Conservation (phyloP, 2,329 filamentous ascomycete species). For the Aspergillus sojae region DNA sequence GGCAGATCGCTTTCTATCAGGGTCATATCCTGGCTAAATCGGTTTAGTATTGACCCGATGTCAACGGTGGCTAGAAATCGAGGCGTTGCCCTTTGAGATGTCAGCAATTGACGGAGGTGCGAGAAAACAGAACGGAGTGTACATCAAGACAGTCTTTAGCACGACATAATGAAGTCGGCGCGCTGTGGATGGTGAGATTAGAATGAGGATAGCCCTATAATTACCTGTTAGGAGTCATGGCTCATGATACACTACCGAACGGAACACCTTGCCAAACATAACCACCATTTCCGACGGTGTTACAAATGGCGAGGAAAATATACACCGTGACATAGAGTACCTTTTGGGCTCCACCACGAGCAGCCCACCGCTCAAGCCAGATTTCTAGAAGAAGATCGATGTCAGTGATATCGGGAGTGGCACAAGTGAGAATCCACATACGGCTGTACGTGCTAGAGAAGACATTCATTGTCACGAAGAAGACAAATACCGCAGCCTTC, state of each 20-base stretch:
- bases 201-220: constrained; percentile 5
- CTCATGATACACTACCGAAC: not conserved
- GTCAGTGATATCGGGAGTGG: no score
- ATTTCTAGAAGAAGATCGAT: no score
- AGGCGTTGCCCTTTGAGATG: not conserved
- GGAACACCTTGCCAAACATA: constrained; percentile 1
- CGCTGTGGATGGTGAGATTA: constrained; percentile 1
- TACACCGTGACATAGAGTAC: constrained; percentile 4
- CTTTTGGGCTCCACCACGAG: not conserved
- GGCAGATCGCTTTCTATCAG: constrained; percentile 8
- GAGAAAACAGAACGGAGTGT: not conserved
- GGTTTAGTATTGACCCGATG: constrained; percentile 1
- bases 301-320: not conserved
- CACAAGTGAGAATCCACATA: no score
- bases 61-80: not conserved
- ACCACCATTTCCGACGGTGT: constrained; percentile 3
- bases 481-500: no score
- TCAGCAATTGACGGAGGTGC: no score
- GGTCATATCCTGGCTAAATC: not conserved
- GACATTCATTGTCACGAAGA: no score
- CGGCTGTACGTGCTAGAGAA: no score
- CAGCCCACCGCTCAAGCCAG: not conserved
- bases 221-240: not conserved
- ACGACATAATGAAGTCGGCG: constrained; percentile 3
- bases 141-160: constrained; percentile 6